A percentile compares a stretch with the other conserved stretches of the same genome.
Evolutionary conservation across 78 protist genomes (phyloP).

Genomic region (Dictyostelium brefeldianum): DNA sequence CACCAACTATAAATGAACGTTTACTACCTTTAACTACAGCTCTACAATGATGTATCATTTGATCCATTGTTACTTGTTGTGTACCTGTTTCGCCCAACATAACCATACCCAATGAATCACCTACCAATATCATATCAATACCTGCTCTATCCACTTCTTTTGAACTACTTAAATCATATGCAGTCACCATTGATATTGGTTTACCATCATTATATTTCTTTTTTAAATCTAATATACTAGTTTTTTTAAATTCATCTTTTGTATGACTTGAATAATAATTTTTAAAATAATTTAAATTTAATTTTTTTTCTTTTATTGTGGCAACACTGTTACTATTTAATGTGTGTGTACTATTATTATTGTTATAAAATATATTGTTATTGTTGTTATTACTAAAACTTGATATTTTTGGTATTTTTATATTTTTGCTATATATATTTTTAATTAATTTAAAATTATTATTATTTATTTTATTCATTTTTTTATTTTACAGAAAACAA

Average conservation of each 20-base stretch:
- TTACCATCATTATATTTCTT: conserved; percentile 56
- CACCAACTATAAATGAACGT: conserved; percentile 91
- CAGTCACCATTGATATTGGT: conserved; percentile 91
- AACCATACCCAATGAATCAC: conserved; percentile 95
- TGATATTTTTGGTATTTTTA: background rate
- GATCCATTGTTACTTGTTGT: conserved; percentile 90
- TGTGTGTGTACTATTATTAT: background rate
- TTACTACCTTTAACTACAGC: conserved; percentile 88
- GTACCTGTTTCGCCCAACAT: conserved; percentile 93
- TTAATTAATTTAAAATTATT: too few species aligned
- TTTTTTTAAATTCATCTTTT: conserved; percentile 54
- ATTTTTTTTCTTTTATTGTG: background rate
- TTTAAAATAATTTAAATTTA: background rate
- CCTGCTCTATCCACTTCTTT: conserved; percentile 80
- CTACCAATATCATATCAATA: conserved; percentile 81
- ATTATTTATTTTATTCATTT: too few species aligned
- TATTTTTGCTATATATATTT: background rate
- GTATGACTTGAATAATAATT: conserved; percentile 44
- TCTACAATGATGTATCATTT: conserved; percentile 91
- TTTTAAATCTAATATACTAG: conserved; percentile 61
- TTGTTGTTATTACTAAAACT: background rate
- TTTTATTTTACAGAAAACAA: too few species aligned
- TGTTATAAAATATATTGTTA: background rate
- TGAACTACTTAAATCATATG: conserved; percentile 91
- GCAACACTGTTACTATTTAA: background rate